These are phyloP conservation scores for Cyanodermella asteris DNA, from an alignment of 2,329 filamentous ascomycete genomes.

Conservation along the genomic window DNA sequence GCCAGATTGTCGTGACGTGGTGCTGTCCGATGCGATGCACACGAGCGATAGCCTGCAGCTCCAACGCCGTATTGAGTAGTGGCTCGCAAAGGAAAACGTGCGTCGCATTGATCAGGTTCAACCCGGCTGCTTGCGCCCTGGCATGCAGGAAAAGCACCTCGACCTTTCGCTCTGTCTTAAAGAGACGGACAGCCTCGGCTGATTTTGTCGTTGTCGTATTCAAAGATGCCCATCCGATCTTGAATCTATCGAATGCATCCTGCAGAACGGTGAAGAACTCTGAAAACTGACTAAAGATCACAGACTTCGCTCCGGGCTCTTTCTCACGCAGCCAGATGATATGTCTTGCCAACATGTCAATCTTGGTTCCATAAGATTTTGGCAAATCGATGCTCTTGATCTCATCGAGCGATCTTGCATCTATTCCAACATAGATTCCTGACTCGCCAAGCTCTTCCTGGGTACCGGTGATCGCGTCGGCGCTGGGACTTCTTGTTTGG, in stretches of 20 bases:
- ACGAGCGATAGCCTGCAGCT: conserved; percentile 83
- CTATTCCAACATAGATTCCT: conserved; percentile 59
- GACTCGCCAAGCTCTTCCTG: conserved; percentile 7
- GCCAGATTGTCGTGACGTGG: conserved; percentile 77
- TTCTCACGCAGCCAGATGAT: conserved; percentile 65
- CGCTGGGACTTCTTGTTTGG: conserved; percentile 12
- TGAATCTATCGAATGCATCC: conserved; percentile 46
- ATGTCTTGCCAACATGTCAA: conserved; percentile 64
- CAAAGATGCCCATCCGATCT: conserved; percentile 54
- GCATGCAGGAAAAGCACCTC: conserved; percentile 83
- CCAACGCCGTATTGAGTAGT: conserved; percentile 76
- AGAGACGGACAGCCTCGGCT: conserved; percentile 46
- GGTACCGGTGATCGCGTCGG: conserved; percentile 7
- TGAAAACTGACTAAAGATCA: conserved; percentile 83
- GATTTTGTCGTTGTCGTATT: conserved; percentile 51
- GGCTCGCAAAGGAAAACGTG: conserved; percentile 93
- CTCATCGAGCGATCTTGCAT: conserved; percentile 45
- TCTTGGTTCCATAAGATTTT: conserved; percentile 65
- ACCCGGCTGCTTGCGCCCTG: conserved; percentile 64
- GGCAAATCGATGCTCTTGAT: conserved; percentile 65
- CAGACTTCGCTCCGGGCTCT: conserved; percentile 71
- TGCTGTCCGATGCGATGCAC: conserved; percentile 88
- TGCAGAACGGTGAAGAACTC: conserved; percentile 58
- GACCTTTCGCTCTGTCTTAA: conserved; percentile 47
- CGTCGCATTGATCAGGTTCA: conserved; percentile 81